These are phyloP conservation scores for Polymyxa betae DNA, from an alignment of 208 protist genomes.

Conservation along the genomic window DNA sequence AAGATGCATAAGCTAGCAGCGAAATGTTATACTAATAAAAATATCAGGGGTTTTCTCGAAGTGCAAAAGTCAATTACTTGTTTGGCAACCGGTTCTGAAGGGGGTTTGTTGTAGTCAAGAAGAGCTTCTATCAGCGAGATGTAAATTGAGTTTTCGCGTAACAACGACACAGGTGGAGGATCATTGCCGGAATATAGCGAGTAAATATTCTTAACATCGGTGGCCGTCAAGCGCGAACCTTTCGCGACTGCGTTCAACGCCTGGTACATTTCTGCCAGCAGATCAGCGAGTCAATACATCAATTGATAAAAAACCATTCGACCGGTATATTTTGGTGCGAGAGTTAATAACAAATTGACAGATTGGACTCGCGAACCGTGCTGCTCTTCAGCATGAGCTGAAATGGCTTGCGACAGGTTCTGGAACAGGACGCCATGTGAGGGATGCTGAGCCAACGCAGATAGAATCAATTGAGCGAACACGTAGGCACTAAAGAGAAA, in stretches of 20 bases:
- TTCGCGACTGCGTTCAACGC: not conserved
- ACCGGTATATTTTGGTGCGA: not conserved
- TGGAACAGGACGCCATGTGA: not conserved
- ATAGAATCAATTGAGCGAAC: not conserved
- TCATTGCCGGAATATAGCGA: not conserved
- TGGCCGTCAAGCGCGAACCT: not conserved
- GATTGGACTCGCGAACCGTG: not conserved
- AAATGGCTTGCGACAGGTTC: not conserved
- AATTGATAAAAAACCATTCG: not conserved
- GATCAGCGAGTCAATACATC: not conserved
- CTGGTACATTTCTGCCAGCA: not conserved
- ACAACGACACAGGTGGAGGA: constrained; percentile 2
- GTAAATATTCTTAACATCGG: constrained; percentile 46
- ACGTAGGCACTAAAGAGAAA: not conserved
- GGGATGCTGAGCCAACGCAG: not conserved
- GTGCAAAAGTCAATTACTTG: not conserved
- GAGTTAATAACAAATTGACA: not conserved
- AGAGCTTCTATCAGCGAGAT: not conserved
- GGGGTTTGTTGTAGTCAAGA: not conserved
- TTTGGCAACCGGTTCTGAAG: not conserved
- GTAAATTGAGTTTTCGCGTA: not conserved
- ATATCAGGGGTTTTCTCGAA: not conserved
- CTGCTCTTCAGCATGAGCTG: not conserved
- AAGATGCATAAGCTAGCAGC: constrained; percentile 42
- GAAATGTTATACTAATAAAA: constrained; percentile 21